phyloP scores from a whole-genome alignment of 1,284 basidiomycete species.

The Peniophora sp. region DNA sequence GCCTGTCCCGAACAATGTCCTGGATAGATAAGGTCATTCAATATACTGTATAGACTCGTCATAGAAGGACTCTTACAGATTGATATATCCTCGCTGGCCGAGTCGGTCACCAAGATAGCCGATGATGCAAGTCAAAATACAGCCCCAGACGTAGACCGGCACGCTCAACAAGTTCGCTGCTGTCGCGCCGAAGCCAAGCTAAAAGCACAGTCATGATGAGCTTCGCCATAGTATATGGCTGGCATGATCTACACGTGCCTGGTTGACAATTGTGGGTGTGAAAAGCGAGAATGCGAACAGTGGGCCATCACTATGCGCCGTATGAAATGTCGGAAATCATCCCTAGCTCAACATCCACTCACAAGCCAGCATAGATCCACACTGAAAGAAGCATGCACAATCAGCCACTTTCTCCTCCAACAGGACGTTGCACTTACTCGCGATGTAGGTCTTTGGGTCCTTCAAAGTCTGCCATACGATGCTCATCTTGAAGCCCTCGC shows the following conservation, averaged over 20 bases:
- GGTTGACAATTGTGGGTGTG: slow-evolving; percentile 43
- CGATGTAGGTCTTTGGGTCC: slow-evolving; percentile 48
- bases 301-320: slow-evolving; percentile 32
- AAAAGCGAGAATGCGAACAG: slow-evolving; percentile 50
- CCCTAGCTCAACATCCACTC: slow-evolving; percentile 8
- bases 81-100: slow-evolving; percentile 37
- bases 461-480: slow-evolving; percentile 38
- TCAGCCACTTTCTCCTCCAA: not conserved
- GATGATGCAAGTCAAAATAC: slow-evolving; percentile 38
- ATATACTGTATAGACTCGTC: slow-evolving; percentile 1
- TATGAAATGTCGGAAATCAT: slow-evolving; percentile 1
- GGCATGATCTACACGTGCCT: slow-evolving; percentile 23
- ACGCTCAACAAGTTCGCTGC: slow-evolving; percentile 46
- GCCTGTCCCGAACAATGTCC: slow-evolving; percentile 18
- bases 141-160: slow-evolving; percentile 42
- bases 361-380: slow-evolving; percentile 43
- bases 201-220: not conserved
- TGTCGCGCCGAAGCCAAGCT: slow-evolving; percentile 36
- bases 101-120: slow-evolving; percentile 41
- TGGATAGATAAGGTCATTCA: slow-evolving; percentile 13
- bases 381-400: slow-evolving; percentile 18
- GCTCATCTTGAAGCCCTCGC: slow-evolving; percentile 38
- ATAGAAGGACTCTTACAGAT: slow-evolving; percentile 27
- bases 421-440: slow-evolving; percentile 23
- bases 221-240: not conserved